Evolutionary conservation across 1,139 yeast genomes (phyloP), one percentile per base, ranked within the genome.

Genomic region (Hansenula lynferdii): DNA sequence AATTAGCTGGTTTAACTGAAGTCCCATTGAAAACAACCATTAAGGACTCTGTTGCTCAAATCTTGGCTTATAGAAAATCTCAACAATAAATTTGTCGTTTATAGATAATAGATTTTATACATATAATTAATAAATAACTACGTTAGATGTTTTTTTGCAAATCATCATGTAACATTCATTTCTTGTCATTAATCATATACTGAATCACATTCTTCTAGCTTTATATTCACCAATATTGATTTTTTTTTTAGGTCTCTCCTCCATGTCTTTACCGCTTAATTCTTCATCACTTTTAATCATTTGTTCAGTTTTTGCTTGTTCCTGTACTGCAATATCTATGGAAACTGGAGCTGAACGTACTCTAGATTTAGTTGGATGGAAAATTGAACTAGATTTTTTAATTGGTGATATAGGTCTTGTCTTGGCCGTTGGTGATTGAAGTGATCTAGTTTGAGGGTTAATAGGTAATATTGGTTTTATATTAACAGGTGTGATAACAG

Each of bases 21-120:
- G 30, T 19, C 30, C 8, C 37, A 9, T 10, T 35, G 2, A 34
- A 35, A 25, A 6, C 19, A 19, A 15, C 30, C 7, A 25, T 35
- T 12, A 20, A 18, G 3, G 37, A 35, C n/a, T 24, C 37, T 25
- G 34, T 20, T 30, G 9, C 11, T 10, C 37, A 35, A 30, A 35
- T 35, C 8, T 35, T 35, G 11, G 28, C 24, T 9, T 30, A 18
- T 14, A 29, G 16, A 24, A 26, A 27, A 8, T 6, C 12, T 27
- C 29, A 27, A 27, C 7, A 12, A 11, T 27, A 27, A 25, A 12
- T n/a, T 16, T 12, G 5, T 5, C 8, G 6, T 5, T 12, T 27
- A 15, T 15, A 15, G 5, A 4, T 16, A 12, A 15, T 27, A 27
- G 20, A 16, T 16, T 15, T 16, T 5, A 23, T 23, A 7, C 12